Percentiles rank a stretch among this genome's conserved stretches.
phyloP scores from a whole-genome alignment of 1,284 basidiomycete genomes.

The Apiotrichum domesticum region DNA sequence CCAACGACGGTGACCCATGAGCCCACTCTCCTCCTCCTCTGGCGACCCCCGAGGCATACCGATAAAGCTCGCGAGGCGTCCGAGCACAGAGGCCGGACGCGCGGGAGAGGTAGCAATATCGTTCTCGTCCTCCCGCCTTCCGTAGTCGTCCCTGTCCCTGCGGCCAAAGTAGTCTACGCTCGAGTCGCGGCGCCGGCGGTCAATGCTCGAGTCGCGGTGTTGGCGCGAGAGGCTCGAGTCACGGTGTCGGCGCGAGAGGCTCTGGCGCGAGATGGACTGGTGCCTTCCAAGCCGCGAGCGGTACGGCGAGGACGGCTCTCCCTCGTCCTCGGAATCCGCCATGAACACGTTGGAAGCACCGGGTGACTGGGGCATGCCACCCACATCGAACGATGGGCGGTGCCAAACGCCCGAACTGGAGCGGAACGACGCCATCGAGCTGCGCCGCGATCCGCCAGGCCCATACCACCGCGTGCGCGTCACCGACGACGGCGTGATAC shows the following conservation, averaged over 20 bases:
- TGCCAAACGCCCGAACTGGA: slow-evolving; percentile 23
- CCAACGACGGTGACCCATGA: slow-evolving; percentile 2
- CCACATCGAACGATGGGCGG: slow-evolving; percentile 11
- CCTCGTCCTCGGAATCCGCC: slow-evolving; percentile 40
- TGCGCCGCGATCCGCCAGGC: slow-evolving; percentile 27
- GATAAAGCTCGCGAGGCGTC: slow-evolving; percentile 41
- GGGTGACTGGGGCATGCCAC: slow-evolving; percentile 24
- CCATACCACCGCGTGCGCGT: slow-evolving; percentile 31
- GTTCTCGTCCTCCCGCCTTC: slow-evolving; percentile 14
- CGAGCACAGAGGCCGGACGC: slow-evolving; percentile 31
- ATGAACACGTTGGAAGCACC: slow-evolving; percentile 32
- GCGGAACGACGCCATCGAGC: slow-evolving; percentile 18
- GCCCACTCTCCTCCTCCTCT: slow-evolving; percentile 15
- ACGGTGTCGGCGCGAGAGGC: background rate
- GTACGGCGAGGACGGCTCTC: slow-evolving; percentile 12
- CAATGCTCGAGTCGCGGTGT: background rate
- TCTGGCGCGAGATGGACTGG: background rate
- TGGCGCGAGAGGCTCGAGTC: no score
- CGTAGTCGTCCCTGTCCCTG: slow-evolving; percentile 9
- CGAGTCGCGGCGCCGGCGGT: slow-evolving; percentile 7
- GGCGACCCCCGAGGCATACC: slow-evolving; percentile 24
- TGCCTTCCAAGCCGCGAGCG: slow-evolving; percentile 3
- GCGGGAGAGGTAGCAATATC: slow-evolving; percentile 17
- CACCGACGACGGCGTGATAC: slow-evolving; percentile 36
- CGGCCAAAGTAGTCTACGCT: slow-evolving; percentile 8